Percentiles rank a stretch among this genome's conserved stretches.
These are phyloP conservation scores for Acidiella bohemica DNA, from an alignment of 495 filamentous ascomycete species.

Conservation along the genomic window DNA sequence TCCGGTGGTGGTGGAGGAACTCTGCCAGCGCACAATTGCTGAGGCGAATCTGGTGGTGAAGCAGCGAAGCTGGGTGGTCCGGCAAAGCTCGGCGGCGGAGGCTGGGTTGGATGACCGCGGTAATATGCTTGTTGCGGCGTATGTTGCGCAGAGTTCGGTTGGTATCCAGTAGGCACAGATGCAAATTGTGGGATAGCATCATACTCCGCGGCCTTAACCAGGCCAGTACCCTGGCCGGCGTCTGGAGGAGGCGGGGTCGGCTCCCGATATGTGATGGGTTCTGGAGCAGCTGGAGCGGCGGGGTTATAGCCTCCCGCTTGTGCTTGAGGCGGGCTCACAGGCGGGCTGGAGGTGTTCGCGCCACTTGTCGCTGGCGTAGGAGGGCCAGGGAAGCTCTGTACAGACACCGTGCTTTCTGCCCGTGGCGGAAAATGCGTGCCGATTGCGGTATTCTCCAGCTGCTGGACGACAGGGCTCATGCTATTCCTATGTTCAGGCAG, in stretches of 20 bases:
- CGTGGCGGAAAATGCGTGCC: constrained; percentile 32
- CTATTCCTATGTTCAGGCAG: constrained; percentile 35
- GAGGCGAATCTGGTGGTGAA: constrained; percentile 7
- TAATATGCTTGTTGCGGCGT: constrained; percentile 24
- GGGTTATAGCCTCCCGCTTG: constrained; percentile 85
- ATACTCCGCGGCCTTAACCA: constrained; percentile 49
- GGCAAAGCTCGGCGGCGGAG: constrained; percentile 15
- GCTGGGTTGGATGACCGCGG: constrained; percentile 28
- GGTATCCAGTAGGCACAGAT: constrained; percentile 21
- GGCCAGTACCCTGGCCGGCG: constrained; percentile 54
- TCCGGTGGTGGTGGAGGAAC: constrained; percentile 15
- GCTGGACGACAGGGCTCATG: constrained; percentile 68
- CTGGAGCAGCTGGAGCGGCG: constrained; percentile 72
- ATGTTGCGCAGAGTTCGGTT: constrained; percentile 33
- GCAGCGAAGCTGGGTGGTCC: constrained; percentile 2
- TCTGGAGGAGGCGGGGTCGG: constrained; percentile 78
- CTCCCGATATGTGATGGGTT: constrained; percentile 69
- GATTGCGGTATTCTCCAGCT: constrained; percentile 70
- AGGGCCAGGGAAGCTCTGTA: constrained; percentile 31
- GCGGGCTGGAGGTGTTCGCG: constrained; percentile 27
- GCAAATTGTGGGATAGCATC: constrained; percentile 34
- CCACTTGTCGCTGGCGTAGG: constrained; percentile 34
- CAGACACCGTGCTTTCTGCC: constrained; percentile 25
- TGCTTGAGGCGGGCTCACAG: constrained; percentile 30
- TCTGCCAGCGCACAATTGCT: constrained; percentile 10